phyloP scores from a whole-genome alignment of 768 basidiomycete species.

The Lentinula detonsa region DNA sequence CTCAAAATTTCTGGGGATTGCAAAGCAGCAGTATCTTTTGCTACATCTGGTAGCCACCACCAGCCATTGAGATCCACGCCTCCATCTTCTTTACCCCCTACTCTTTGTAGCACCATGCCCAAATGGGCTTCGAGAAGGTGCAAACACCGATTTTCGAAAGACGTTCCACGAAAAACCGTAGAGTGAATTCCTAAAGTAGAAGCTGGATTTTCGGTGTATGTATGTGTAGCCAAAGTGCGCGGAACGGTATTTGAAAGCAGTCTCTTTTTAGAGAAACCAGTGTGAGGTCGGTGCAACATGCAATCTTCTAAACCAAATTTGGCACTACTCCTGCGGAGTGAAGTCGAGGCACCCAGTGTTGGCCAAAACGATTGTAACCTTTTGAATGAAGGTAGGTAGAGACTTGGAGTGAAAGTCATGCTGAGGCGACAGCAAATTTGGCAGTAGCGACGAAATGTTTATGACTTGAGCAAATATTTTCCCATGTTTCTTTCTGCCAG shows the following conservation, averaged over 20 bases:
- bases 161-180: slow-evolving; percentile 59
- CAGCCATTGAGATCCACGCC: slow-evolving; percentile 87
- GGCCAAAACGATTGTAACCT: not conserved
- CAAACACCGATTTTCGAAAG: slow-evolving; percentile 71
- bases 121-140: slow-evolving; percentile 53
- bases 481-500: not conserved
- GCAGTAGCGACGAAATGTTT: not conserved
- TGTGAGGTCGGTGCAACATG: not conserved
- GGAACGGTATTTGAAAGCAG: not conserved
- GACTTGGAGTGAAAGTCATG: not conserved
- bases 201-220: not conserved
- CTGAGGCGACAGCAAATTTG: too few species aligned
- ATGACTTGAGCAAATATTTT: not conserved
- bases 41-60: slow-evolving; percentile 75
- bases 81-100: slow-evolving; percentile 87
- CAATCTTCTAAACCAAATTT: not conserved
- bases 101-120: slow-evolving; percentile 73
- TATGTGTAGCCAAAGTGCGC: not conserved
- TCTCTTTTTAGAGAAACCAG: not conserved
- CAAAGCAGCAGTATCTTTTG: not conserved
- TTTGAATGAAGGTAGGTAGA: not conserved
- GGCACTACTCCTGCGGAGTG: not conserved
- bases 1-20: not conserved
- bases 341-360: too few species aligned
- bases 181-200: slow-evolving; percentile 20